Evolutionary conservation across 1,284 basidiomycete genomes (phyloP), one percentile per base, ranked within the genome.

Genomic region (Trichosporon sp.): DNA sequence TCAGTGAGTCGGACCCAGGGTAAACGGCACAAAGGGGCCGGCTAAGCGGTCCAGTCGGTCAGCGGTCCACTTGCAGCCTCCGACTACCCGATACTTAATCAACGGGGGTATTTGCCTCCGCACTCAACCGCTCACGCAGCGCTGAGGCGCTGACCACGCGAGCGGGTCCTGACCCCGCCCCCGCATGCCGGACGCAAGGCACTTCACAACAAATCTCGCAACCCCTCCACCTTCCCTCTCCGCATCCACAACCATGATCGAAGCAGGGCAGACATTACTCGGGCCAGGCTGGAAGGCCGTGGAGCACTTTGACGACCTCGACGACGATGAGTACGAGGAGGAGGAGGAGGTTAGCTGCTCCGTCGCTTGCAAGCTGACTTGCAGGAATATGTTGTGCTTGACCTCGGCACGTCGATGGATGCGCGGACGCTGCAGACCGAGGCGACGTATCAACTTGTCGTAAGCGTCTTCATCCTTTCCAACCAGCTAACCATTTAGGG

Each of bases 361-460:
- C 2, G 19, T 54, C 63, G 32, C 19, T 40, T 31, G 26, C 14
- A 21, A 16, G 59, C 3, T 38, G 35, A 65, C 40, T 6, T 37
- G 35, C 70, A 68, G 68, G 61, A 71, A 77, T 81, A 81, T 67
- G 76, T 81, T 10, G 78, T 79, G 40, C 71, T 83, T 69, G 82
- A 83, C 71, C 71, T 83, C 14, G 82, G 81, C 0, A 74, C 73
- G 8, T 73, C 78, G 31, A 71, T 81, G 11, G 80, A 82, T 70
- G 48, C 70, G 7, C 78, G 78, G 56, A 69, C 74, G 0, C 68
- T 83, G 12, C 75, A 77, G 71, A 76, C 75, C 4, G 80, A 81
- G 46, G 75, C 71, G 19, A 72, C 76, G 8, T 83, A 81, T 68
- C 82, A 83, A 73, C 76, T 83, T 16, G 77, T 83, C 32, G 82